These are phyloP conservation scores for Boletus subcaerulescens DNA, from an alignment of 768 basidiomycete genomes.

Conservation along the genomic window DNA sequence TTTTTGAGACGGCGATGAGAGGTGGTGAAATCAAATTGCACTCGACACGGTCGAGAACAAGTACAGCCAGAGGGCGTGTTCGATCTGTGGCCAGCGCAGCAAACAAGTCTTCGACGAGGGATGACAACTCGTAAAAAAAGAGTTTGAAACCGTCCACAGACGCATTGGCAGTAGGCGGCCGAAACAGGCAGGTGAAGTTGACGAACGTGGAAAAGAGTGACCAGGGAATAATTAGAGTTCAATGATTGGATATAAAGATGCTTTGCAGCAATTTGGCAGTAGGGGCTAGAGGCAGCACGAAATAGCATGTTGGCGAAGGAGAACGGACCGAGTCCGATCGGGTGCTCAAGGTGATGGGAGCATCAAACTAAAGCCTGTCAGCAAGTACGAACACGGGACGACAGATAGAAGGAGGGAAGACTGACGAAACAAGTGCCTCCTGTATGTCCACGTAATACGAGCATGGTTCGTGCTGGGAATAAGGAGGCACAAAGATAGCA, in stretches of 20 bases:
- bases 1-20: slow-evolving; percentile 1
- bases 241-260: slow-evolving; percentile 27
- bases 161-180: neutral
- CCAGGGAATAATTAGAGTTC: slow-evolving; percentile 20
- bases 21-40: slow-evolving; percentile 10
- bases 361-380: slow-evolving; percentile 23
- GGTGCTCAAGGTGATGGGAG: neutral
- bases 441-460: slow-evolving; percentile 22
- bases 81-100: neutral
- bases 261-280: neutral
- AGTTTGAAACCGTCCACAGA: slow-evolving; percentile 10
- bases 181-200: slow-evolving; percentile 2
- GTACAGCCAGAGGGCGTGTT: neutral
- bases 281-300: slow-evolving; percentile 8
- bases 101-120: neutral
- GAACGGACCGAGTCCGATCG: slow-evolving; percentile 1
- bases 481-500: slow-evolving; percentile 23
- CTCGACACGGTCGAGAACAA: slow-evolving; percentile 1
- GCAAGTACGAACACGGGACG: neutral
- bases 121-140: neutral
- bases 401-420: slow-evolving; percentile 12
- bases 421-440: slow-evolving; percentile 15
- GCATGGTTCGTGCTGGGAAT: slow-evolving; percentile 15
- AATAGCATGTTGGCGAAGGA: slow-evolving; percentile 6
- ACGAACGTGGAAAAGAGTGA: slow-evolving; percentile 5